These are phyloP conservation scores for Diaporthe ampelina DNA, from an alignment of 2,329 filamentous ascomycete genomes.

Conservation along the genomic window DNA sequence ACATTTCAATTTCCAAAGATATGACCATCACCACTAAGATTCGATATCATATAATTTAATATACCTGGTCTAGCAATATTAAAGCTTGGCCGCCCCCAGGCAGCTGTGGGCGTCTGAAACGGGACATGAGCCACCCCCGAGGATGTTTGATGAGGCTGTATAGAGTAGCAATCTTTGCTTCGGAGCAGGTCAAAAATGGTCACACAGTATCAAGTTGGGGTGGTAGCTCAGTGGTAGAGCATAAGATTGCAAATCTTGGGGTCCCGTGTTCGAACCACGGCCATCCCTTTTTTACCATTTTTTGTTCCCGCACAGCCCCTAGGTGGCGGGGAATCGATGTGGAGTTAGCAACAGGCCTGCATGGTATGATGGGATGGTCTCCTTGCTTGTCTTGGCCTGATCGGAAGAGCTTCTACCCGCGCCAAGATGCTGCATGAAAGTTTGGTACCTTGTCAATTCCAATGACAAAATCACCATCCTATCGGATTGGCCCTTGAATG, in stretches of 20 bases:
- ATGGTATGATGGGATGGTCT: not conserved
- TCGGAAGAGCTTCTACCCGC: constrained; percentile 7
- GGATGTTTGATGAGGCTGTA: no score
- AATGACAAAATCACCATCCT: not conserved
- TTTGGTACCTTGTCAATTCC: not conserved
- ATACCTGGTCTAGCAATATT: no score
- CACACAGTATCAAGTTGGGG: no score
- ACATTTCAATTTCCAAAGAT: no score
- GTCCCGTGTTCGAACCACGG: not conserved
- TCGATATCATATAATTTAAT: no score
- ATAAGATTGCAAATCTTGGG: constrained; percentile 18
- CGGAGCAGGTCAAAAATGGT: no score
- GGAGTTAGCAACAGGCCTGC: not conserved
- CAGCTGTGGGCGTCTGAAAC: no score
- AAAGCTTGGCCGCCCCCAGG: no score
- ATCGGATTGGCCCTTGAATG: not conserved
- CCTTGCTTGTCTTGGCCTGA: not conserved
- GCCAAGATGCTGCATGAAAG: constrained; percentile 12
- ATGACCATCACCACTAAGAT: no score
- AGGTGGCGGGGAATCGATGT: not conserved
- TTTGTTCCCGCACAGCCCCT: not conserved
- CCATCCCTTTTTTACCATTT: not conserved
- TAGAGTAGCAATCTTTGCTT: no score
- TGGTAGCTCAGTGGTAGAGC: no score
- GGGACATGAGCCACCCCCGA: no score